These are phyloP conservation scores for Macrocybe gigantea DNA, from an alignment of 768 basidiomycete species.

Conservation along the genomic window DNA sequence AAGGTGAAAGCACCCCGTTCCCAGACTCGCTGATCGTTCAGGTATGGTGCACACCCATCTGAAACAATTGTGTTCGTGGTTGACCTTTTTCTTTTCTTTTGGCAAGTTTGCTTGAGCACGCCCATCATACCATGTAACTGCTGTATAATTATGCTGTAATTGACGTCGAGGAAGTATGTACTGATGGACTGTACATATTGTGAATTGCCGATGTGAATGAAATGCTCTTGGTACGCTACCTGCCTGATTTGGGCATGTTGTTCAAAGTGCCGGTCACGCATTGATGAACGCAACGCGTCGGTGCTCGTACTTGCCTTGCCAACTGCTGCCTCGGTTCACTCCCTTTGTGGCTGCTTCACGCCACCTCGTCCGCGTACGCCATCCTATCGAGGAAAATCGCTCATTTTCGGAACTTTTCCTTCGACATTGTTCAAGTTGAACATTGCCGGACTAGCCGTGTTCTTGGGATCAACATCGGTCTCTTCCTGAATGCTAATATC, in stretches of 20 bases:
- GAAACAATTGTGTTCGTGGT: too few relatives aligned
- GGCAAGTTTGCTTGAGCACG: too few relatives aligned
- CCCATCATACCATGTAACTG: too few relatives aligned
- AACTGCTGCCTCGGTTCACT: background rate
- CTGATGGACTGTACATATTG: too few relatives aligned
- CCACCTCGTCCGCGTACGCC: too few relatives aligned
- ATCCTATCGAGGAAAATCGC: too few relatives aligned
- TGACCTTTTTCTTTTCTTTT: too few relatives aligned
- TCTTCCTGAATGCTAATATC: conserved; percentile 37
- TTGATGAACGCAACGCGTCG: conserved; percentile 9
- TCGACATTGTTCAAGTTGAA: background rate
- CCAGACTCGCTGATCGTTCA: conserved; percentile 38
- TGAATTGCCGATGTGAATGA: background rate
- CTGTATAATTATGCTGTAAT: too few relatives aligned
- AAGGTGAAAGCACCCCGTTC: conserved; percentile 34
- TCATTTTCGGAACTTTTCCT: too few relatives aligned
- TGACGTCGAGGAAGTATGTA: too few relatives aligned
- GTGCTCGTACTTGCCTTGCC: background rate
- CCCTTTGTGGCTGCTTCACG: background rate
- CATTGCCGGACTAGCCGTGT: background rate
- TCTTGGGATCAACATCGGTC: background rate
- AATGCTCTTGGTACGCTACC: background rate
- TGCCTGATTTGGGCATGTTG: conserved; percentile 23
- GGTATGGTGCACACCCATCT: conserved; percentile 19
- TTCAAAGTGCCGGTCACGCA: conserved; percentile 18